These are phyloP conservation scores for Trichoderma asperellum DNA, from an alignment of 2,329 filamentous ascomycete species.

Conservation along the genomic window DNA sequence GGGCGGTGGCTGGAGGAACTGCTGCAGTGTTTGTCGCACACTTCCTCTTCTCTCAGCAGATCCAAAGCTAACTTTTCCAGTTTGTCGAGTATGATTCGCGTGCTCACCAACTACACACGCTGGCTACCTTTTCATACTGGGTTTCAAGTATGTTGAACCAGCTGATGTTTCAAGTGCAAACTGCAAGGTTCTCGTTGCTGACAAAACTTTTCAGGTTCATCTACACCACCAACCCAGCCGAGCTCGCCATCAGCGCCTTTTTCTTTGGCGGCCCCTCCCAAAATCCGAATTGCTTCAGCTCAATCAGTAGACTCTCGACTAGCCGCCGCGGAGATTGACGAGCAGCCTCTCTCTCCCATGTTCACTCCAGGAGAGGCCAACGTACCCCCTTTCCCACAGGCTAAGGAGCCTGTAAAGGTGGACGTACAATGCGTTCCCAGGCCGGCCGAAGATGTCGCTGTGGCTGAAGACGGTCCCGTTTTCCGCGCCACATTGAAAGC, in stretches of 20 bases:
- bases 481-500: constrained; percentile 97
- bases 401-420: constrained; percentile 69
- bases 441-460: constrained; percentile 81
- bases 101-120: constrained; percentile 82
- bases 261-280: constrained; percentile 71
- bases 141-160: constrained; percentile 68
- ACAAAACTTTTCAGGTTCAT: constrained; percentile 22
- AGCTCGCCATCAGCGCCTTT: constrained; percentile 73
- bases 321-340: constrained; percentile 62
- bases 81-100: constrained; percentile 97
- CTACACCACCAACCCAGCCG: constrained; percentile 54
- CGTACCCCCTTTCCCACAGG: constrained; percentile 34
- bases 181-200: constrained; percentile 25
- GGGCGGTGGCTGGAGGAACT: constrained; percentile 92
- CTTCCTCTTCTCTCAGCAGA: background rate
- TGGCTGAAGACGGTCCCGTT: constrained; percentile 88
- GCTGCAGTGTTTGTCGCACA: constrained; percentile 72
- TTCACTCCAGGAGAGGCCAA: constrained; percentile 45
- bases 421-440: constrained; percentile 80
- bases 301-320: constrained; percentile 85
- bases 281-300: constrained; percentile 80
- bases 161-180: constrained; percentile 35
- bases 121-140: constrained; percentile 95
- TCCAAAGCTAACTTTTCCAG: constrained; percentile 48
- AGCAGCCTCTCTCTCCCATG: constrained; percentile 62